Base-by-base conservation (phyloP, 164 flowering plant species). In the Malania oleifera region DNA sequence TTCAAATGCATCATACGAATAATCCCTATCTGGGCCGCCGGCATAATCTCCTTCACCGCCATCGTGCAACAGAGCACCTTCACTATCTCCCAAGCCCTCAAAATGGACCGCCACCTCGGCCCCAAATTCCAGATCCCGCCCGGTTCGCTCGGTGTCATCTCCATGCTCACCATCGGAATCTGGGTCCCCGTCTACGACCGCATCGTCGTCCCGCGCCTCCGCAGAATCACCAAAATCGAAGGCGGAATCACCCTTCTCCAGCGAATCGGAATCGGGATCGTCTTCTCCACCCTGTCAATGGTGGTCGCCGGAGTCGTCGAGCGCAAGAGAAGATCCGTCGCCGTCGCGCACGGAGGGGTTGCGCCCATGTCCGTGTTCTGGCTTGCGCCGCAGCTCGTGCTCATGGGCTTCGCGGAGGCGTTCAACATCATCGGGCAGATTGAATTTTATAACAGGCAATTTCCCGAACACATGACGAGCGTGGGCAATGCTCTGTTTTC, bases 1-100 rank as follows among this genome's bases (percentile, higher is more conserved):
- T 67, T 70, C 0, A 83, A 83, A 57, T 79, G 86, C 56, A 40
- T 81, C 6, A 7, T 76, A 0, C 68, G 79, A 53, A 51, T 83
- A 1, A 52, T 77, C 14, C 86, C 86, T 5, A 61, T 83, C 3
- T 83, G 79, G 78, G 55, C 53, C 28, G 23, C 53, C 29, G 53
- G 53, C 53, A 50, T 50, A 27, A 15, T 27, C 29, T 50, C 28
- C 53, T 50, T 50, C 53, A 50, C 29, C 17, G 28, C 53, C 28
- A 24, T 50, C 17, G 53, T 29, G 13, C 53, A 50, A 24, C 53
- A 50, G 18, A 19, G 34, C 28, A 50, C 53, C 53, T 50, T 24
- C 53, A 50, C 53, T 29, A 17, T 50, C 28, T 50, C 34, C 18
- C 53, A 50, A 25, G 53, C 53, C 28, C 53, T 23, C 4, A 27